Conservation (phyloP, 1,139 yeast genomes). For the Debaryomyces robertsiae region DNA sequence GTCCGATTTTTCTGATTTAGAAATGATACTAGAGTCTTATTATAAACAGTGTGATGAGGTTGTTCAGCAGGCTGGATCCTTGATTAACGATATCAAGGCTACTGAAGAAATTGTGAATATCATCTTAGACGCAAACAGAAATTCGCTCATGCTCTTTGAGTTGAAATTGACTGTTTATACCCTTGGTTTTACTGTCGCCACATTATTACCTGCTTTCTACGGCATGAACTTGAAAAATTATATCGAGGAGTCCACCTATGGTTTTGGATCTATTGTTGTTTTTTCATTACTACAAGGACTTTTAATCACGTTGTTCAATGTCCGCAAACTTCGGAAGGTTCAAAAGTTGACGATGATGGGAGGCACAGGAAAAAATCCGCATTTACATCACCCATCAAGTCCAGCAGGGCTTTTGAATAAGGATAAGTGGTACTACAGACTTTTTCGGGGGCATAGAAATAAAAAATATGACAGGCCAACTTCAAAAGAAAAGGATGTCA, state of each 20-base stretch:
- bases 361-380: conserved; percentile 2
- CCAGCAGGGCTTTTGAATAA: conserved; percentile 8
- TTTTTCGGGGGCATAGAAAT: conserved; percentile 32
- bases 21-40: conserved; percentile 88
- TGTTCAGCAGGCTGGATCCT: conserved; percentile 88
- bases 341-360: conserved; percentile 71
- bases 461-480: conserved; percentile 41
- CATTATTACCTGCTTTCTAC: conserved; percentile 65
- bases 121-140: conserved; percentile 91
- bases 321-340: conserved; percentile 54
- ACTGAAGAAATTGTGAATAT: conserved; percentile 97
- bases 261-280: conserved; percentile 64
- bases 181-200: conserved; percentile 78
- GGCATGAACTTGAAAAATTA: conserved; percentile 95
- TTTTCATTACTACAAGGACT: conserved; percentile 50
- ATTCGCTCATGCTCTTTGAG: conserved; percentile 87
- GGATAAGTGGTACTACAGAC: conserved; percentile 25
- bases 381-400: conserved; percentile 5
- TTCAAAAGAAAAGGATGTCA: conserved; percentile 54
- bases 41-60: conserved; percentile 95
- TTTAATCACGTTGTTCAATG: conserved; percentile 43
- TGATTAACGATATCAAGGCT: conserved; percentile 81
- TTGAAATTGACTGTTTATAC: conserved; percentile 84
- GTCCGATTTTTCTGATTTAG: conserved; percentile 70
- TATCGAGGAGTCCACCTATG: conserved; percentile 73